A percentile compares a stretch with the other conserved stretches of the same genome.
phyloP scores from a whole-genome alignment of 306 rosid species.

The Acmispon strigosus region DNA sequence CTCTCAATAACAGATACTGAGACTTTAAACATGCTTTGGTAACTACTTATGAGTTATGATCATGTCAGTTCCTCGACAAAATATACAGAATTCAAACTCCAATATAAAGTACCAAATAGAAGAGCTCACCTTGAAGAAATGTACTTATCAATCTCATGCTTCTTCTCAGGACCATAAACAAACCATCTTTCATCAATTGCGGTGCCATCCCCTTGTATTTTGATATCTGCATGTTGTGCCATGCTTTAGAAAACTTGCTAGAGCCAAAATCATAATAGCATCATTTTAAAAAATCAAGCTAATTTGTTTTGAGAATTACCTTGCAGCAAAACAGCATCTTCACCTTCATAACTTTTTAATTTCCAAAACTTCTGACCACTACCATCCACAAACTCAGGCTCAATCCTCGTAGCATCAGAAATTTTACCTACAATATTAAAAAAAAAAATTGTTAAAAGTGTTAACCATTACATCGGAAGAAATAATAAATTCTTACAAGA shows the following conservation, averaged over 20 bases:
- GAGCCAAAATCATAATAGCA: not conserved
- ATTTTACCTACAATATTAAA: conserved; percentile 2
- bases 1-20: too few relatives aligned
- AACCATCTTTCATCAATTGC: conserved; percentile 30
- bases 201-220: not conserved
- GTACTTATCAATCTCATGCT: conserved; percentile 17
- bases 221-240: conserved; percentile 17
- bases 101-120: not conserved
- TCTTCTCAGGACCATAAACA: conserved; percentile 23
- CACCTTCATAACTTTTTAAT: conserved; percentile 7
- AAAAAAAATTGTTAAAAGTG: not conserved
- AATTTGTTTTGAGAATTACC: conserved; percentile 20
- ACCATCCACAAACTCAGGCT: conserved; percentile 15
- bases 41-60: too few relatives aligned
- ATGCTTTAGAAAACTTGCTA: conserved; percentile 1
- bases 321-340: conserved; percentile 27
- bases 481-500: not conserved
- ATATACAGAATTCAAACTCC: too few relatives aligned
- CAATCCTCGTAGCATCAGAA: conserved; percentile 25
- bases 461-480: not conserved
- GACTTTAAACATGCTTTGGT: too few relatives aligned
- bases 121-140: conserved; percentile 25
- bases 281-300: not conserved
- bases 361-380: conserved; percentile 30
- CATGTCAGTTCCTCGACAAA: not conserved